Percentiles rank a stretch among this genome's conserved stretches.
Evolutionary conservation across 345 rosid genomes (phyloP).

Genomic region (Arabis alpina): DNA sequence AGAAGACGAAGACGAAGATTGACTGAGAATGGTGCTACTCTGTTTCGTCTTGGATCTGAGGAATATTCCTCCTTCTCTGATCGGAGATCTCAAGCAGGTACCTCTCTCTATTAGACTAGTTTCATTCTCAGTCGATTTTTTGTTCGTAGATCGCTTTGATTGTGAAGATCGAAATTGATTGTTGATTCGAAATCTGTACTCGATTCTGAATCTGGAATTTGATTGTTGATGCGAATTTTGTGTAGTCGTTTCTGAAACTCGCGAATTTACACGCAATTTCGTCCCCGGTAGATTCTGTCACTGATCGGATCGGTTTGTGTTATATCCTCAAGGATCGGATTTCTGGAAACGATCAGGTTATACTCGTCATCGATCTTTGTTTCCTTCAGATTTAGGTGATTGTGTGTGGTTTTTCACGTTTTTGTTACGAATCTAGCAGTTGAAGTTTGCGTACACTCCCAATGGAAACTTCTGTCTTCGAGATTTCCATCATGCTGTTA

Average conservation of each 20-base stretch:
- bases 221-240: conserved; percentile 42
- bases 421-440: conserved; percentile 45
- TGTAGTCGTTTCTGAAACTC: conserved; percentile 69
- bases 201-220: conserved; percentile 52
- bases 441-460: conserved; percentile 69
- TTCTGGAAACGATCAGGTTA: conserved; percentile 61
- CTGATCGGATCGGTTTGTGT: conserved; percentile 70
- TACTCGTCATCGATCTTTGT: not conserved
- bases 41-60: conserved; percentile 82
- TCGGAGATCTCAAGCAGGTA: conserved; percentile 75
- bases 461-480: conserved; percentile 64
- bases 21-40: conserved; percentile 60
- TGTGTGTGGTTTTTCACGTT: conserved; percentile 21
- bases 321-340: conserved; percentile 56
- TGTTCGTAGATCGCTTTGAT: conserved; percentile 17
- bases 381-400: conserved; percentile 16
- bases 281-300: conserved; percentile 48
- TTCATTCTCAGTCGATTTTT: not conserved
- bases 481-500: conserved; percentile 83
- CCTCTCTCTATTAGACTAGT: conserved; percentile 18
- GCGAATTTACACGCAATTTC: conserved; percentile 71
- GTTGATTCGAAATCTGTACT: conserved; percentile 43
- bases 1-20: conserved; percentile 22
- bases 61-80: conserved; percentile 59
- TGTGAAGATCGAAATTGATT: conserved; percentile 33